Evolutionary conservation across 176 grass and related monocot genomes (phyloP).

Genomic region (Carex myosuroides): DNA sequence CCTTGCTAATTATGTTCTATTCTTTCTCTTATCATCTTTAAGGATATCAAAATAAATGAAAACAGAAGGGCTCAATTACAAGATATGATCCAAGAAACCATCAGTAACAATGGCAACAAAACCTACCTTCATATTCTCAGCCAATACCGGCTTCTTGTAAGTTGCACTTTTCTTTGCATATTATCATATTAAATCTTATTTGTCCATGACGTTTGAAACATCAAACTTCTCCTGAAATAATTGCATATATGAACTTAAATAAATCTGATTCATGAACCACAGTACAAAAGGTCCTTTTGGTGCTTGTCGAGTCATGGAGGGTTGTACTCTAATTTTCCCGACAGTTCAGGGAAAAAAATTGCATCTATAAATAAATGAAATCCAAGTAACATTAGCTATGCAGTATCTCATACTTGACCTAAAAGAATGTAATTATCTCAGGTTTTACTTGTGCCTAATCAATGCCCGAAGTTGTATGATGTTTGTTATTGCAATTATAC

Average conservation of each 20-base stretch:
- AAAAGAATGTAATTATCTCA: neutral
- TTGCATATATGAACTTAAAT: neutral
- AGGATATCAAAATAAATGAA: conserved; percentile 96
- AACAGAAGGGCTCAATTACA: conserved; percentile 62
- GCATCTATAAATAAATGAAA: neutral
- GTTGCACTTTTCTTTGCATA: conserved; percentile 16
- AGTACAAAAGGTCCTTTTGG: neutral
- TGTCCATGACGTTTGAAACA: conserved; percentile 3
- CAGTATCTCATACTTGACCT: neutral
- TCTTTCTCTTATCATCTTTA: neutral
- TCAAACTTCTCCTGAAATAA: neutral
- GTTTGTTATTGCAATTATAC: neutral
- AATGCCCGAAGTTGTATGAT: neutral
- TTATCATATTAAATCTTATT: conserved; percentile 18
- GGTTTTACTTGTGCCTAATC: neutral
- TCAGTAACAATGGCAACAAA: conserved; percentile 85
- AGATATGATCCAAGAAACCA: conserved; percentile 92
- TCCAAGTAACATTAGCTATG: neutral
- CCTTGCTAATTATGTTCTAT: conserved; percentile 17
- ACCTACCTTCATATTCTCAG: conserved; percentile 97
- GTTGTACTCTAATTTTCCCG: neutral
- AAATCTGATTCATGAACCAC: neutral
- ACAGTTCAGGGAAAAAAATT: neutral
- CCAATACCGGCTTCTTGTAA: conserved; percentile 97
- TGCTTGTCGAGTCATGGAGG: neutral